Conservation (phyloP, 805 yeast genomes). For the Tetrapisispora phaffii region DNA sequence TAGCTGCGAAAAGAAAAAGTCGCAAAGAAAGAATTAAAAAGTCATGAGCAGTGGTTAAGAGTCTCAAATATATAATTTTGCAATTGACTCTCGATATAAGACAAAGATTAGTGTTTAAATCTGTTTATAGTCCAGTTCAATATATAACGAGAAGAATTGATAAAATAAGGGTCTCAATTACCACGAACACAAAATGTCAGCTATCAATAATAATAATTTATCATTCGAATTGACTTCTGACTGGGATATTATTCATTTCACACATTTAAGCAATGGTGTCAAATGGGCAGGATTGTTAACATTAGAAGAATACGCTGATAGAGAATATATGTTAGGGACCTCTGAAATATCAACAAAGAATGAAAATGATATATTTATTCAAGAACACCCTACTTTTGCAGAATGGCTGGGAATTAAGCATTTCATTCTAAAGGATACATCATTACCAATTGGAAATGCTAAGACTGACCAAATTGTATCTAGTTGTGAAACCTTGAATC, state of each 20-base stretch:
- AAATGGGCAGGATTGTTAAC: conserved; percentile 30
- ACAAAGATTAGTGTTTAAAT: too few species aligned
- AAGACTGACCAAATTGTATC: conserved; percentile 32
- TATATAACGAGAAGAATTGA: too few species aligned
- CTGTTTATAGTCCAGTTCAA: too few species aligned
- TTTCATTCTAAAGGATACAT: conserved; percentile 27
- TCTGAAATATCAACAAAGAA: conserved; percentile 21
- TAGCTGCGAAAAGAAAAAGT: too few species aligned
- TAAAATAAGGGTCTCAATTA: too few species aligned
- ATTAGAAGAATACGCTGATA: conserved; percentile 29
- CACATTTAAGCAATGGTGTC: conserved; percentile 29
- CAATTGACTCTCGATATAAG: too few species aligned
- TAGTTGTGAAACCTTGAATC: conserved; percentile 34
- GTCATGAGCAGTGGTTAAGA: too few species aligned
- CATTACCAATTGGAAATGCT: conserved; percentile 11
- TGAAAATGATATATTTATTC: conserved; percentile 7
- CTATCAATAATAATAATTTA: conserved; percentile 1
- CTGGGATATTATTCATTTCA: conserved; percentile 29
- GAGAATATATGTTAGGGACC: conserved; percentile 29
- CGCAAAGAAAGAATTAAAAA: too few species aligned
- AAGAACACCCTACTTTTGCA: conserved; percentile 11
- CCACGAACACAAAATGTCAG: too few species aligned
- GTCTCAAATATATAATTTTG: too few species aligned
- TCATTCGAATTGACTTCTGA: conserved; percentile 19
- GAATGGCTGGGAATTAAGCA: conserved; percentile 30